Evolutionary conservation across 106 monocot species (phyloP).

Genomic region (Dactylorhiza incarnata): DNA sequence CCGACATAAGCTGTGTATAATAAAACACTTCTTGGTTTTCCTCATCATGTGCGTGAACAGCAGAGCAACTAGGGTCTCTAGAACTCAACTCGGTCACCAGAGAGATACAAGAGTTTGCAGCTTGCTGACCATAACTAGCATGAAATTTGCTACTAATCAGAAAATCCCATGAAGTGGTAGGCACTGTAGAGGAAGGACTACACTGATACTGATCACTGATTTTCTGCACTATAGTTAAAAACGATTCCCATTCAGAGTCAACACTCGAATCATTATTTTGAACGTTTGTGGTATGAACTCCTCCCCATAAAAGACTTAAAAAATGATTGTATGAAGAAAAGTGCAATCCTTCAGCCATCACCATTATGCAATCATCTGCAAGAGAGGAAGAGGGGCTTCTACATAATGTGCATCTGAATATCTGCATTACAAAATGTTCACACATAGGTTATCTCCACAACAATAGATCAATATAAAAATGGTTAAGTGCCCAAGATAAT

Average conservation of each 20-base stretch:
- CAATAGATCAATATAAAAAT: neutral
- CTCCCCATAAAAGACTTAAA: constrained; percentile 58
- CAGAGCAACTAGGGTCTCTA: constrained; percentile 4
- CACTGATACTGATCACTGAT: constrained; percentile 42
- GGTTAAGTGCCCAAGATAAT: neutral
- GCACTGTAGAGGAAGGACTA: neutral
- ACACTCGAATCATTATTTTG: constrained; percentile 29
- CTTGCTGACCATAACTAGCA: constrained; percentile 30
- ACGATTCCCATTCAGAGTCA: constrained; percentile 82
- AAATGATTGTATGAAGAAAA: constrained; percentile 55
- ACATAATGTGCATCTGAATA: constrained; percentile 70
- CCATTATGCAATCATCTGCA: constrained; percentile 68
- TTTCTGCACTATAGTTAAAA: constrained; percentile 34
- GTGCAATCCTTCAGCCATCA: constrained; percentile 72
- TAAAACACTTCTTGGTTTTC: constrained; percentile 26
- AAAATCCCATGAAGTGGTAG: constrained; percentile 58
- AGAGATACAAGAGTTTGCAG: constrained; percentile 21
- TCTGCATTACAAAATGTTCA: constrained; percentile 29
- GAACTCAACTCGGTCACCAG: constrained; percentile 4
- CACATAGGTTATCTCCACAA: neutral
- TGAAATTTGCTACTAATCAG: constrained; percentile 70
- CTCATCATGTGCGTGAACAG: constrained; percentile 15
- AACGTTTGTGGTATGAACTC: constrained; percentile 27
- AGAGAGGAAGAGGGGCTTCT: constrained; percentile 61
- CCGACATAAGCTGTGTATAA: constrained; percentile 48